These are phyloP conservation scores for Candida incommunis DNA, from an alignment of 805 yeast species.

Conservation along the genomic window DNA sequence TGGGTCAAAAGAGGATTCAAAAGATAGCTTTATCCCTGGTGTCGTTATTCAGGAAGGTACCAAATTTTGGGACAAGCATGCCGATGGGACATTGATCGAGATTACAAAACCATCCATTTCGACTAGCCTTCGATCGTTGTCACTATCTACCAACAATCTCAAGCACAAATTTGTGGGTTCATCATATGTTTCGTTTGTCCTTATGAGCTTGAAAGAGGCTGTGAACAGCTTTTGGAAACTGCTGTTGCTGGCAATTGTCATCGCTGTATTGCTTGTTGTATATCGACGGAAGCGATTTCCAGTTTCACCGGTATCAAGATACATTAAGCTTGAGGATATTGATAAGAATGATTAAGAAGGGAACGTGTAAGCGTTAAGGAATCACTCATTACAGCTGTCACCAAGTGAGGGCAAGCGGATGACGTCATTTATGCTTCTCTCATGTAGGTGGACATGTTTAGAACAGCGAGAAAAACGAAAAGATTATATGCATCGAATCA, in stretches of 20 bases:
- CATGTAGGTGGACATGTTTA: no score
- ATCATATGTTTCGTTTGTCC: not conserved
- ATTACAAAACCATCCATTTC: constrained; percentile 12
- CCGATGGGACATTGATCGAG: constrained; percentile 12
- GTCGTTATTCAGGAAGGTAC: constrained; percentile 17
- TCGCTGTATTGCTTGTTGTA: not conserved
- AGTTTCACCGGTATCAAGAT: not conserved
- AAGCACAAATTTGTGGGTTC: not conserved
- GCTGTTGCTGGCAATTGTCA: not conserved
- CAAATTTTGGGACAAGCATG: constrained; percentile 19
- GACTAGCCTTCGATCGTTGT: constrained; percentile 9
- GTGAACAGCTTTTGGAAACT: not conserved
- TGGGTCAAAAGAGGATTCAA: constrained; percentile 13
- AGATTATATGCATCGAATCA: no score
- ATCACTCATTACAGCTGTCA: no score
- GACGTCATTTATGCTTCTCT: no score
- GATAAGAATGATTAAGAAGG: not conserved
- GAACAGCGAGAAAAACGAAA: no score
- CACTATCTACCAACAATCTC: not conserved
- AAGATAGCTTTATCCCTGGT: constrained; percentile 9
- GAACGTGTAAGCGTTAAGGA: no score
- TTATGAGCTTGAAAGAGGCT: not conserved
- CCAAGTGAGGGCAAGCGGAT: no score
- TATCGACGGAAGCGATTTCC: not conserved
- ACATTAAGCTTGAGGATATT: not conserved